These are phyloP conservation scores for Echinochloa phyllopogon DNA, from an alignment of 176 grass and related monocot genomes.

Conservation along the genomic window DNA sequence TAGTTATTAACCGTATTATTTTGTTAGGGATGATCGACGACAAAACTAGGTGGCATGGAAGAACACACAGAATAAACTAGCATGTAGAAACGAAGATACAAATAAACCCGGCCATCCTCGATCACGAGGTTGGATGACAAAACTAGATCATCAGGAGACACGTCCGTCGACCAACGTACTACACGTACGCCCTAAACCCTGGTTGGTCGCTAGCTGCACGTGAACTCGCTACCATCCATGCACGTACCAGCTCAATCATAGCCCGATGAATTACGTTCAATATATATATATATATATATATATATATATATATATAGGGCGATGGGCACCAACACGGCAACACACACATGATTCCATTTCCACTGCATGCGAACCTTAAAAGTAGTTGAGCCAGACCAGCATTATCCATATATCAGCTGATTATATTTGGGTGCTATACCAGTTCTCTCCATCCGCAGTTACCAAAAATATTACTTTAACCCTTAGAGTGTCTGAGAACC, in stretches of 20 bases:
- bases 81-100: not conserved
- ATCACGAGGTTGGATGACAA: not conserved
- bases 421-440: no score
- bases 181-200: not conserved
- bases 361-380: not conserved
- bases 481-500: no score
- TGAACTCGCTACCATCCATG: constrained; percentile 28
- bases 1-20: no score
- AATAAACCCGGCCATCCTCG: not conserved
- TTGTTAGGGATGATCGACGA: no score
- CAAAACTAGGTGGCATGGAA: no score
- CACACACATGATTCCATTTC: constrained; percentile 12
- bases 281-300: no score
- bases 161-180: constrained; percentile 1
- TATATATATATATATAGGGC: not conserved
- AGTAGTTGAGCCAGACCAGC: not conserved
- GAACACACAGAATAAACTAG: no score
- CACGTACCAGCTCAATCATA: not conserved
- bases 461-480: no score
- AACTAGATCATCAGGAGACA: constrained; percentile 2
- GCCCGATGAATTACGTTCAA: not conserved
- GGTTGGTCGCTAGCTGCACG: constrained; percentile 16
- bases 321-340: not conserved
- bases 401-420: not conserved
- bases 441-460: no score